phyloP scores from a whole-genome alignment of 208 protist species.

The Phytomonas sp. region DNA sequence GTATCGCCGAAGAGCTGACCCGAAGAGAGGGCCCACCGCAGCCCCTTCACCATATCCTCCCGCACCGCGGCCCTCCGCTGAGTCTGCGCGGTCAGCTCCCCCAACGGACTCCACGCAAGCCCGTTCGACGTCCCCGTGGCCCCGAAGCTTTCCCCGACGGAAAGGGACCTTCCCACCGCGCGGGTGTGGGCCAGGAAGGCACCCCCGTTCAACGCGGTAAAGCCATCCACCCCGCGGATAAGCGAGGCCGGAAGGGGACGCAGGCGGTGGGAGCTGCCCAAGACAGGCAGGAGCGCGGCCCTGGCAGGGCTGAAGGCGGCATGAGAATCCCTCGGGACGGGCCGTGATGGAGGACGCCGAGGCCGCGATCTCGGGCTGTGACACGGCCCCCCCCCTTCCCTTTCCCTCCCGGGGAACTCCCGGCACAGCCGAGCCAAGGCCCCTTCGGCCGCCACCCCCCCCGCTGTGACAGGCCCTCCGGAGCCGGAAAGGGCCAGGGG shows the following conservation, averaged over 20 bases:
- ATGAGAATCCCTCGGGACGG: not conserved
- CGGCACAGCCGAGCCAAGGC: not conserved
- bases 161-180: not conserved
- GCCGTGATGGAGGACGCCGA: not conserved
- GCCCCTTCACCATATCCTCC: slow-evolving; percentile 26
- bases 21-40: slow-evolving; percentile 29
- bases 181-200: slow-evolving; percentile 5
- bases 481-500: slow-evolving; percentile 6
- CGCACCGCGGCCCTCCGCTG: slow-evolving; percentile 12
- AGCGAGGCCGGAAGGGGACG: not conserved
- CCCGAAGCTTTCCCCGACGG: not conserved
- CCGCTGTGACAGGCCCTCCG: not conserved
- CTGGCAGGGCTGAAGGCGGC: no score
- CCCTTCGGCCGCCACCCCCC: not conserved
- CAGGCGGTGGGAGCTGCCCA: not conserved
- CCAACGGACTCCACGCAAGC: not conserved
- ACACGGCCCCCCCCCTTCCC: no score
- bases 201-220: not conserved
- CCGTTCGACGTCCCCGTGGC: no score
- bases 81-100: not conserved
- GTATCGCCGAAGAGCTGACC: slow-evolving; percentile 31
- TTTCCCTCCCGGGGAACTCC: no score
- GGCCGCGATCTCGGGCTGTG: no score
- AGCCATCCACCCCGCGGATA: not conserved
- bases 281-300: not conserved